Evolutionary conservation across 306 rosid species (phyloP).

Genomic region (Alnus rubra): DNA sequence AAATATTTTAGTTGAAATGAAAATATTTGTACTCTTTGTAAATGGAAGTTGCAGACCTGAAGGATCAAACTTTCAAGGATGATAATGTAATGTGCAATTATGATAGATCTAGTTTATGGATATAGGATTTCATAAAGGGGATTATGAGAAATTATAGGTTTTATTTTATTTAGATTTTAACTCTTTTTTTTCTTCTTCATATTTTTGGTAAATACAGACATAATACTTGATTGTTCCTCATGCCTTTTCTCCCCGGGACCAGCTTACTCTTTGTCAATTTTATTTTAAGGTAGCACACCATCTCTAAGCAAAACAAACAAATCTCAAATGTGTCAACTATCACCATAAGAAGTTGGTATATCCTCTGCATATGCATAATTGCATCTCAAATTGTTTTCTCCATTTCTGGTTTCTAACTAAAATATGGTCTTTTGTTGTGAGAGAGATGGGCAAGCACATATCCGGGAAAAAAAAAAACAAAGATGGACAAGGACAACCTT

Average conservation of each 20-base stretch:
- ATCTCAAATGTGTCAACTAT: not conserved
- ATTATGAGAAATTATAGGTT: not conserved
- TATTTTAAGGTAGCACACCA: not conserved
- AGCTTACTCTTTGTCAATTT: not conserved
- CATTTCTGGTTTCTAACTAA: not conserved
- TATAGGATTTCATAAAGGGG: not conserved
- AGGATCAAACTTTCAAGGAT: not conserved
- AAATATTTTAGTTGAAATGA: not conserved
- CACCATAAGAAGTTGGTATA: not conserved
- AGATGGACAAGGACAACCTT: not conserved
- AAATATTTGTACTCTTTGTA: not conserved
- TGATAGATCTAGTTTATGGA: not conserved
- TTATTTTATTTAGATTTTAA: not conserved
- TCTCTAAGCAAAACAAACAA: not conserved
- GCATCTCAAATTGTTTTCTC: not conserved
- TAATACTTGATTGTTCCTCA: not conserved
- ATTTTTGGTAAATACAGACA: not conserved
- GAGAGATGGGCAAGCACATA: not conserved
- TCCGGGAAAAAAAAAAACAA: not conserved
- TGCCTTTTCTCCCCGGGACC: not conserved
- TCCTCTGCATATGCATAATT: not conserved
- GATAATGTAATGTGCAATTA: not conserved
- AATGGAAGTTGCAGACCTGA: not conserved
- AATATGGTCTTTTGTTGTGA: not conserved
- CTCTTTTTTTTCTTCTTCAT: not conserved